A percentile compares a stretch with the other conserved stretches of the same genome.
Conservation (phyloP, 1,139 yeast species). For the Diutina scorzettiae region DNA sequence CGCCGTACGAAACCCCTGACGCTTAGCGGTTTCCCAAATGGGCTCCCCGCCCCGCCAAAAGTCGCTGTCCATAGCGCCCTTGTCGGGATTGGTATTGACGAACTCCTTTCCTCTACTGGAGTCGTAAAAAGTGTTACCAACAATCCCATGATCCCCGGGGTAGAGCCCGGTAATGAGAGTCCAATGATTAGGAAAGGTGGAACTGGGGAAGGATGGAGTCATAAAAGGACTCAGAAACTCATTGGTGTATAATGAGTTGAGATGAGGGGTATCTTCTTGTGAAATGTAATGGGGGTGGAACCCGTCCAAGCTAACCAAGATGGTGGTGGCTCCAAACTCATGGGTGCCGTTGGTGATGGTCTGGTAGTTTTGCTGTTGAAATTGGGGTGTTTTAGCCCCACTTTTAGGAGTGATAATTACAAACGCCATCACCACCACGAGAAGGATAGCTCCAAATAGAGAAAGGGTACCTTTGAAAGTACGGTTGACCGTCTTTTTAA, state of each 20-base stretch:
- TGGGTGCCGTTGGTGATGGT: conserved; percentile 56
- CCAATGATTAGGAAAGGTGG: conserved; percentile 91
- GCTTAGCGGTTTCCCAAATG: conserved; percentile 65
- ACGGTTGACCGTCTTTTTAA: neutral
- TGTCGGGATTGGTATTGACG: conserved; percentile 46
- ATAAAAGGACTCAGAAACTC: conserved; percentile 71
- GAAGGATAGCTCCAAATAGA: neutral
- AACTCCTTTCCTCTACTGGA: conserved; percentile 44
- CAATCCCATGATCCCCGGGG: conserved; percentile 80
- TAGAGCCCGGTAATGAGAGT: conserved; percentile 75
- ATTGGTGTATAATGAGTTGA: conserved; percentile 43
- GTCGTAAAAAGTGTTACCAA: conserved; percentile 75
- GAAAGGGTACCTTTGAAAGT: neutral
- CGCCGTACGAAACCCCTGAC: conserved; percentile 56
- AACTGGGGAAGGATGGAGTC: conserved; percentile 80
- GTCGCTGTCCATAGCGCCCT: conserved; percentile 39
- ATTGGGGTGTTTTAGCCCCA: neutral
- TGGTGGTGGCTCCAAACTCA: conserved; percentile 62
- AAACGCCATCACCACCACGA: conserved; percentile 6
- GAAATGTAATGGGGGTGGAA: conserved; percentile 87
- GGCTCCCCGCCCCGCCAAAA: conserved; percentile 89
- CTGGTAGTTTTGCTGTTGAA: conserved; percentile 12
- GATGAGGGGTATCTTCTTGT: conserved; percentile 50
- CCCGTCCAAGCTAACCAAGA: conserved; percentile 72
- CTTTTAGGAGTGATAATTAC: conserved; percentile 5